Conservation (phyloP, 2,329 filamentous ascomycete genomes). For the Raffaelea albimanens region DNA sequence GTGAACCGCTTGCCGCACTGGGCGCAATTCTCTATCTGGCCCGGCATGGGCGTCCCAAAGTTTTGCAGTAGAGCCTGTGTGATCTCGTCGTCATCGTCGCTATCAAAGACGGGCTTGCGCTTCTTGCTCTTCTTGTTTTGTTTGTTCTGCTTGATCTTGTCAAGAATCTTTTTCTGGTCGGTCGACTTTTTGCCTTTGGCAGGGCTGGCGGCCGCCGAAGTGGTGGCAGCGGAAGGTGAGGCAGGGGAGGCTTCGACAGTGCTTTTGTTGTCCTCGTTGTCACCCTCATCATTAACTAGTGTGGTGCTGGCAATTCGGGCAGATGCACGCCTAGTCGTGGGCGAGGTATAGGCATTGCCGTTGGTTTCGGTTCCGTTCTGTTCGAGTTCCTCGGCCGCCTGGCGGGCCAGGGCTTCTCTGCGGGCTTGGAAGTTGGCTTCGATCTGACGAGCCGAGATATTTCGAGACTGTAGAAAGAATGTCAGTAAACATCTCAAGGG, state of each 20-base stretch:
- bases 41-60: slow-evolving; percentile 51
- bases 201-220: slow-evolving; percentile 32
- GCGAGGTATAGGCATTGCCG: slow-evolving; percentile 14
- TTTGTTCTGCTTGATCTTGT: slow-evolving; percentile 55
- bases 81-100: slow-evolving; percentile 37
- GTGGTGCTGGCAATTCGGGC: not conserved
- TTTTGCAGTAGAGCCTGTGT: slow-evolving; percentile 37
- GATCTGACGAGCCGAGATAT: slow-evolving; percentile 56
- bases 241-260: not conserved
- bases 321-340: no score
- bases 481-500: not conserved
- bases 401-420: slow-evolving; percentile 27
- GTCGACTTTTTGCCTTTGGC: slow-evolving; percentile 41
- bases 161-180: slow-evolving; percentile 33
- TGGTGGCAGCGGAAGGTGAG: not conserved
- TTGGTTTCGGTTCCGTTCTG: slow-evolving; percentile 5
- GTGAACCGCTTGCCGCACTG: slow-evolving; percentile 82
- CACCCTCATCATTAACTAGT: no score
- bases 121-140: slow-evolving; percentile 44
- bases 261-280: no score
- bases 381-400: slow-evolving; percentile 20
- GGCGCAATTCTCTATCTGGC: slow-evolving; percentile 83
- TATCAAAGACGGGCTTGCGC: slow-evolving; percentile 40
- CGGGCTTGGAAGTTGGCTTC: slow-evolving; percentile 38
- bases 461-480: slow-evolving; percentile 47